These are phyloP conservation scores for Daedaleopsis nitida DNA, from an alignment of 768 basidiomycete genomes.

Conservation along the genomic window DNA sequence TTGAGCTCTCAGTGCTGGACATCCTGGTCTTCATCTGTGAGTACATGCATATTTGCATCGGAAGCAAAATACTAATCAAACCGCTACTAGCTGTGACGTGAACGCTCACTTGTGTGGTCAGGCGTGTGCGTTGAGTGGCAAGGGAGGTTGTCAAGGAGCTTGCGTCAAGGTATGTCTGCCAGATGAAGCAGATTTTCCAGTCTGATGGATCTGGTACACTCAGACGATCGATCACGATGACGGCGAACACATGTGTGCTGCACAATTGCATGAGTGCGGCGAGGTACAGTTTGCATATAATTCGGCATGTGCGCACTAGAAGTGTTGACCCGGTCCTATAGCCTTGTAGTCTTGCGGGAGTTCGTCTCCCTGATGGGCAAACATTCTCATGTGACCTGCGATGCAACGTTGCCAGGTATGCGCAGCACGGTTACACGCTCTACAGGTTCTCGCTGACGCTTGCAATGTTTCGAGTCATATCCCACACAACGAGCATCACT, in stretches of 20 bases:
- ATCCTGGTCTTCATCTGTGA: slow-evolving; percentile 57
- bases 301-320: too few species aligned
- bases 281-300: slow-evolving; percentile 34
- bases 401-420: slow-evolving; percentile 46
- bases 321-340: slow-evolving; percentile 21
- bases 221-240: slow-evolving; percentile 52
- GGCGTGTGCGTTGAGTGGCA: slow-evolving; percentile 44
- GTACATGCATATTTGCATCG: slow-evolving; percentile 17
- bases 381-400: slow-evolving; percentile 43
- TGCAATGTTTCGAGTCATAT: slow-evolving; percentile 48
- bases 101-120: too few species aligned
- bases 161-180: slow-evolving; percentile 50
- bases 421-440: too few species aligned
- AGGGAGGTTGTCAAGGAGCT: slow-evolving; percentile 50
- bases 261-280: slow-evolving; percentile 56
- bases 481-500: slow-evolving; percentile 48
- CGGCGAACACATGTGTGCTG: slow-evolving; percentile 55
- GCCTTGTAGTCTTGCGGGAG: slow-evolving; percentile 43
- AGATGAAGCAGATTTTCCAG: background rate
- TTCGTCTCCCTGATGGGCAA: slow-evolving; percentile 33
- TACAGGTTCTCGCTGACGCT: too few species aligned
- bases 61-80: too few species aligned
- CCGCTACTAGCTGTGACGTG: slow-evolving; percentile 59
- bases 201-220: background rate
- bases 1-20: slow-evolving; percentile 58